phyloP scores from a whole-genome alignment of 306 rosid species.

The Lupinus albus region DNA sequence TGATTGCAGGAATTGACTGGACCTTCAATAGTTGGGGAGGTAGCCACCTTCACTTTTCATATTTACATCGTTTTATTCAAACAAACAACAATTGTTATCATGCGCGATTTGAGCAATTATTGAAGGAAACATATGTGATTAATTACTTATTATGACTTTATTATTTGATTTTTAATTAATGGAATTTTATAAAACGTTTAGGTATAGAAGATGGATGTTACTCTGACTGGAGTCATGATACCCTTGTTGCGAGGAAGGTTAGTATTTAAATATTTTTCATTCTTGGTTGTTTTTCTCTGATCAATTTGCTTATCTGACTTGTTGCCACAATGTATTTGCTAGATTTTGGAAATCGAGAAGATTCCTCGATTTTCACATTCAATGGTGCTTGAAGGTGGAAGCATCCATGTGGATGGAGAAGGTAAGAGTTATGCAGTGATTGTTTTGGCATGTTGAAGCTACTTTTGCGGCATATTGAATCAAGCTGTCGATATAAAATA shows the following conservation, averaged over 20 bases:
- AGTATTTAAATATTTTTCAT: background rate
- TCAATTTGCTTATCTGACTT: slow-evolving; percentile 22
- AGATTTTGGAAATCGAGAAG: slow-evolving; percentile 77
- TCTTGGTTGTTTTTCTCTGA: background rate
- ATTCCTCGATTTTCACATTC: slow-evolving; percentile 71
- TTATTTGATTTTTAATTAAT: slow-evolving; percentile 23
- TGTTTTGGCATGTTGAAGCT: background rate
- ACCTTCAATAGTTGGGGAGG: slow-evolving; percentile 96
- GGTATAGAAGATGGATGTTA: slow-evolving; percentile 83
- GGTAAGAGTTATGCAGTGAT: slow-evolving; percentile 51
- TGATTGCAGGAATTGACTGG: slow-evolving; percentile 92
- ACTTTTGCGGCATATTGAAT: slow-evolving; percentile 3
- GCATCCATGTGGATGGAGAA: slow-evolving; percentile 99
- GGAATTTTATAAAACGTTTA: slow-evolving; percentile 37
- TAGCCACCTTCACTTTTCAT: slow-evolving; percentile 39
- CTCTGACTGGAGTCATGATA: slow-evolving; percentile 76
- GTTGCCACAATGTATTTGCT: slow-evolving; percentile 35
- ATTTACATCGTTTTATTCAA: background rate
- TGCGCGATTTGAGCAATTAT: no score
- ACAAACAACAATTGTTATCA: no score
- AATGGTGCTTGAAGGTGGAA: slow-evolving; percentile 92
- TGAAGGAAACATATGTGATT: background rate
- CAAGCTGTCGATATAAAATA: background rate
- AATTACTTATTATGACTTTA: background rate
- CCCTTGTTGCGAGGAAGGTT: slow-evolving; percentile 74